Percentiles rank a stretch among this genome's conserved stretches.
These are phyloP conservation scores for Aspergillus haitiensis DNA, from an alignment of 495 filamentous ascomycete genomes.

Conservation along the genomic window DNA sequence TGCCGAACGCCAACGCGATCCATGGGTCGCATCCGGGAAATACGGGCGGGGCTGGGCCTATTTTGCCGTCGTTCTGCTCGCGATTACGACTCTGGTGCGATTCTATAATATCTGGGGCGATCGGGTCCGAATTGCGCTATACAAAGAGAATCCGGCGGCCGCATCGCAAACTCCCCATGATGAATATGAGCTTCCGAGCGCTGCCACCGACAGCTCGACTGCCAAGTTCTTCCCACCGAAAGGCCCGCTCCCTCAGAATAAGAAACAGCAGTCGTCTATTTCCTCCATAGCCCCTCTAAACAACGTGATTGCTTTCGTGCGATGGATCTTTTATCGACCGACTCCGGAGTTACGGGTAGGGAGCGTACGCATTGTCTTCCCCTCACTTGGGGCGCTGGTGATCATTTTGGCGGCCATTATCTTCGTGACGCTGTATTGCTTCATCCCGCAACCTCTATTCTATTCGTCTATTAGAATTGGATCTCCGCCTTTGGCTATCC, in stretches of 20 bases:
- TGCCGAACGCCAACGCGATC: conserved; percentile 73
- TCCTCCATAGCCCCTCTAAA: conserved; percentile 71
- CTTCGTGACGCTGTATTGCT: conserved; percentile 78
- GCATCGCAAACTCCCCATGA: conserved; percentile 58
- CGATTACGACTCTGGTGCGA: conserved; percentile 61
- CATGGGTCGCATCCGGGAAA: conserved; percentile 78
- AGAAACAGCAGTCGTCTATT: conserved; percentile 63
- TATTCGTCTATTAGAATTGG: conserved; percentile 79
- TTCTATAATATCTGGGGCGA: conserved; percentile 85
- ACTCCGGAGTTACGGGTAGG: conserved; percentile 68
- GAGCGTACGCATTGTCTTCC: conserved; percentile 65
- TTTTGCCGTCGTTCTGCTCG: conserved; percentile 71
- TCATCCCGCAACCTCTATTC: conserved; percentile 80
- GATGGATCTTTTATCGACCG: conserved; percentile 84
- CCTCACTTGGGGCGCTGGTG: conserved; percentile 67
- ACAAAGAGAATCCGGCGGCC: conserved; percentile 68
- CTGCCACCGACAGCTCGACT: conserved; percentile 65
- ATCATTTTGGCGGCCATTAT: conserved; percentile 63
- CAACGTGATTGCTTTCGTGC: conserved; percentile 70
- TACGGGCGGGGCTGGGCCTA: conserved; percentile 88
- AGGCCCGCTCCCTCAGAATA: conserved; percentile 41
- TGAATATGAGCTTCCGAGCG: conserved; percentile 66
- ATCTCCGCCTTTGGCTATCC: conserved; percentile 85
- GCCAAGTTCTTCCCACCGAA: conserved; percentile 71
- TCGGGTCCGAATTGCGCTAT: conserved; percentile 78